Evolutionary conservation across 345 rosid genomes (phyloP).

Genomic region (Garcia nutans): DNA sequence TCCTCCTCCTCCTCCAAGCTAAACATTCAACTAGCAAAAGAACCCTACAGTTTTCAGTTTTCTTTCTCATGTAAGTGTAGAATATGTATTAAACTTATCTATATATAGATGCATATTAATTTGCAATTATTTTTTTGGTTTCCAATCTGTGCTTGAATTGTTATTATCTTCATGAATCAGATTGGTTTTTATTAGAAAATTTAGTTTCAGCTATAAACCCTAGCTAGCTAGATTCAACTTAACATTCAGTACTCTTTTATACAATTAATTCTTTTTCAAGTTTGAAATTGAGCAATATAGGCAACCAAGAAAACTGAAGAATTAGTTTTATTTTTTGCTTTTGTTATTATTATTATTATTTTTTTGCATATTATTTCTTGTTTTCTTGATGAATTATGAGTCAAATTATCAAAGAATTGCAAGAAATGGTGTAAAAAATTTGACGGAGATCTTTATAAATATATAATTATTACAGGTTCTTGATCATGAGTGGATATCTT

Average conservation of each 20-base stretch:
- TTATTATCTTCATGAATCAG: not conserved
- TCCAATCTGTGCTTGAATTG: not conserved
- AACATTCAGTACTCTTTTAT: not conserved
- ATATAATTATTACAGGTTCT: not conserved
- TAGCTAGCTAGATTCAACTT: slow-evolving; percentile 5
- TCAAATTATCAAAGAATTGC: not conserved
- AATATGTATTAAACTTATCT: not conserved
- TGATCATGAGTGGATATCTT: not conserved
- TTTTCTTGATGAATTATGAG: too few relatives aligned
- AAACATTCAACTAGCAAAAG: slow-evolving; percentile 13
- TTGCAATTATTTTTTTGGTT: too few relatives aligned
- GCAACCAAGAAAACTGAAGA: not conserved
- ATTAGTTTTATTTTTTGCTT: not conserved
- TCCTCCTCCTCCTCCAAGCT: slow-evolving; percentile 1
- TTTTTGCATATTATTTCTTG: too few relatives aligned
- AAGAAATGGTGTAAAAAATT: not conserved
- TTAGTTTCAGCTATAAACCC: slow-evolving; percentile 9
- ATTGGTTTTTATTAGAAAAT: too few relatives aligned
- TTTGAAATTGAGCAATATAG: not conserved
- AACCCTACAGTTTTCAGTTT: slow-evolving; percentile 2
- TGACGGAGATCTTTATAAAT: not conserved
- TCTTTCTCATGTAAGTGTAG: slow-evolving; percentile 29
- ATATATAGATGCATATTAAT: not conserved
- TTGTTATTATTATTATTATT: too few relatives aligned
- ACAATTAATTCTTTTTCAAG: not conserved